These are phyloP conservation scores for Pilobolus umbonatus DNA, from an alignment of 192 early-diverging fungal species.

Conservation along the genomic window DNA sequence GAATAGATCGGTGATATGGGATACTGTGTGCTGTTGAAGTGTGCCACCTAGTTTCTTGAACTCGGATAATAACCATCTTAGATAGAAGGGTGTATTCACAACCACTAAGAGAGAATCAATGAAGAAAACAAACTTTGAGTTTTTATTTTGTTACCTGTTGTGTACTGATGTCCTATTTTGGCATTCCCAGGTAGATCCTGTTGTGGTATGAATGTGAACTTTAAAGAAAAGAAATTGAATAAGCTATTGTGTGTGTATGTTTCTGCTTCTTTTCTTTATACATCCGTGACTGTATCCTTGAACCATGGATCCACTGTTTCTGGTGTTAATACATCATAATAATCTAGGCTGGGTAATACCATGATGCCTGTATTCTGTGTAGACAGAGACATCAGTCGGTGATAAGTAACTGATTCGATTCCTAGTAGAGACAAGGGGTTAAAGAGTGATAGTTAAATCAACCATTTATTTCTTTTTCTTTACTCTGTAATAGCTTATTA, in stretches of 20 bases:
- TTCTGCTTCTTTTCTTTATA: constrained; percentile 14
- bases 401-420: constrained; percentile 34
- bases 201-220: constrained; percentile 40
- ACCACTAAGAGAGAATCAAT: neutral
- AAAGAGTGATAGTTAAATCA: too few relatives aligned
- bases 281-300: constrained; percentile 42
- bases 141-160: constrained; percentile 40
- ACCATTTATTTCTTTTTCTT: too few relatives aligned
- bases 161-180: constrained; percentile 59
- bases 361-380: constrained; percentile 53
- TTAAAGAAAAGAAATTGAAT: constrained; percentile 1
- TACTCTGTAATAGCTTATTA: constrained; percentile 35
- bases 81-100: constrained; percentile 64
- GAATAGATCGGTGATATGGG: constrained; percentile 47
- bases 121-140: constrained; percentile 1
- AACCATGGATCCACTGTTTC: constrained; percentile 63
- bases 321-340: constrained; percentile 47
- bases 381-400: constrained; percentile 30
- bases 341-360: constrained; percentile 49
- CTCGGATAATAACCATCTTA: constrained; percentile 48
- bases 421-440: constrained; percentile 11
- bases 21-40: constrained; percentile 32
- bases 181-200: constrained; percentile 41
- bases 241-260: neutral
- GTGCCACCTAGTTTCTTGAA: constrained; percentile 50